Base-by-base conservation (phyloP, 148 eudicot species). In the Persicaria maculosa region DNA sequence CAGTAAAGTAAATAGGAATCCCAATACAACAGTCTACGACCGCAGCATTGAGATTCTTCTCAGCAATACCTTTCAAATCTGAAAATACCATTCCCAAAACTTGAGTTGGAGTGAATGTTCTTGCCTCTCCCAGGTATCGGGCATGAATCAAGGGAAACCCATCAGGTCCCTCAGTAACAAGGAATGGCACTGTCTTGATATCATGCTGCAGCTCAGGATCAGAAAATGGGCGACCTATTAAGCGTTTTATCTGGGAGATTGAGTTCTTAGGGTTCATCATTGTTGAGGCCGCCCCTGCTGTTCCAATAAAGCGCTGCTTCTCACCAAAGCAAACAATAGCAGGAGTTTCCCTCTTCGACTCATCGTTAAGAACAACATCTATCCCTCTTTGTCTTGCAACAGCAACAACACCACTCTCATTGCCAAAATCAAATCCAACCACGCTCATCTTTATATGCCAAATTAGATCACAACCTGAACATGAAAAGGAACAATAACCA, bases 361-460 rank as follows among this genome's bases (percentile, higher is more conserved):
- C 97, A 52, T 93, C 98, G 65, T 93, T 93, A 46, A 93, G 93
- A 45, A 91, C 97, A 68, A 93, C 91, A 81, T 93, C 97, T 25
- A 93, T 93, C 4, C 95, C 97, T 76, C 98, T 89, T 77, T 91
- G 98, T 84, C 98, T 91, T 44, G 98, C 98, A 73, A 91, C 97
- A n/a, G 98, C 97, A 58, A 93, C 98, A 43, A 93, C 97, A 20
- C 98, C 79, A 61, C 89, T 91, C 90, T 93, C 97, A 74, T 93
- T 93, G 45, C 98, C 98, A 73, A 91, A 81, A 80, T 93, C 97
- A 81, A 93, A 88, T 72, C 98, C 98, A 10, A 93, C 98, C 78
- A 93, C 97, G 31, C 98, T 93, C 98, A 91, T 93, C 72, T 78
- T 91, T 79, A 16, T 44, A 3, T 47, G 31, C 47, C 53, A 47